Conservation (phyloP, 805 yeast genomes). For the Starmerella kuoi region DNA sequence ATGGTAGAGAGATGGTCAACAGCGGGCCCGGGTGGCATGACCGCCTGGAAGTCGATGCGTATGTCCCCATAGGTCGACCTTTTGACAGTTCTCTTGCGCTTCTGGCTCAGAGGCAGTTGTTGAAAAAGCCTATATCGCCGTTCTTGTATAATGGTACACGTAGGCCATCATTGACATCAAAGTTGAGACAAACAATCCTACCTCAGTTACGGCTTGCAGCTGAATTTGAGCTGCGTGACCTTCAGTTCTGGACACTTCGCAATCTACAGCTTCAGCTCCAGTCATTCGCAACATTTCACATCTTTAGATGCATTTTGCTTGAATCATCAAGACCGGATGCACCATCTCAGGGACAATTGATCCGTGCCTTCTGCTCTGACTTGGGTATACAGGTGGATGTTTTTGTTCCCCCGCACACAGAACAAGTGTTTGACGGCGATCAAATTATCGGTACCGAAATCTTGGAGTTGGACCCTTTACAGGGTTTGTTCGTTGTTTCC, state of each 20-base stretch:
- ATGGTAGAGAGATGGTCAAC: slow-evolving; percentile 9
- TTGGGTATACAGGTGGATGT: slow-evolving; percentile 38
- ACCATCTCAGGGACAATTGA: slow-evolving; percentile 23
- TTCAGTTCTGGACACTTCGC: slow-evolving; percentile 4
- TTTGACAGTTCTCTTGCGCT: slow-evolving; percentile 20
- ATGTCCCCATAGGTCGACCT: slow-evolving; percentile 18
- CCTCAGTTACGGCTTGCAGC: slow-evolving; percentile 11
- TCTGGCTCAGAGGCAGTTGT: slow-evolving; percentile 15
- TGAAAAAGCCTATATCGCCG: slow-evolving; percentile 1
- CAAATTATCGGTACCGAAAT: slow-evolving; percentile 37
- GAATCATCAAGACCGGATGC: slow-evolving; percentile 22
- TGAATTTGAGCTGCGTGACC: slow-evolving; percentile 9
- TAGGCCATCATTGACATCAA: slow-evolving; percentile 8
- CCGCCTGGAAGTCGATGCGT: slow-evolving; percentile 9
- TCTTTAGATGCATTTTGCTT: slow-evolving; percentile 37
- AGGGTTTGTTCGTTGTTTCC: slow-evolving; percentile 33
- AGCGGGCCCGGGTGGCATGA: slow-evolving; percentile 14
- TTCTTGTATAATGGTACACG: slow-evolving; percentile 4
- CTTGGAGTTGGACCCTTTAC: slow-evolving; percentile 33
- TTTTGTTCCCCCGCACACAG: slow-evolving; percentile 16
- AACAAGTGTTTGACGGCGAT: slow-evolving; percentile 27
- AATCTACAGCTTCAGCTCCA: slow-evolving; percentile 12
- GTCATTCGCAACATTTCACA: slow-evolving; percentile 13
- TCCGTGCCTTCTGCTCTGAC: slow-evolving; percentile 39
- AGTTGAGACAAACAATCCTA: slow-evolving; percentile 5